Evolutionary conservation across 345 rosid genomes (phyloP), one percentile per base, ranked within the genome.

Genomic region (Ceriops decandra): DNA sequence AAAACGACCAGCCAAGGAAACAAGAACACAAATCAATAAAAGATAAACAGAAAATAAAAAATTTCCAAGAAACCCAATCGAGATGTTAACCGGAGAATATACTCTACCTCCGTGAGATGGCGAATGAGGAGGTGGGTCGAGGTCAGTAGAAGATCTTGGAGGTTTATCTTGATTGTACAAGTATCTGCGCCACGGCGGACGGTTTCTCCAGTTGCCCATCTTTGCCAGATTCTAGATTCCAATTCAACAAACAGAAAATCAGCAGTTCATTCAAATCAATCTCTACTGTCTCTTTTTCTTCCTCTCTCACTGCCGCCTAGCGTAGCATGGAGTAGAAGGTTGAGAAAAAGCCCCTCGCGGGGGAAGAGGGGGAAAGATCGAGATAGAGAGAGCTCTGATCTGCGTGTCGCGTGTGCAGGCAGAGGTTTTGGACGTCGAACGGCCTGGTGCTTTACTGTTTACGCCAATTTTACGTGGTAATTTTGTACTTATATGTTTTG

Each of bases 121-220:
- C 28, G 59, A 56, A 56, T 56, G 28, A 64, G 52, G 20, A 17
- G 62, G 54, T 26, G 20, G 9, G 5, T 53, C 31, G 21, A 38
- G 66, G 60, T 69, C 22, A 46, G 64, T 61, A 22, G 71, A 65
- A 2, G 65, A 35, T 22, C 57, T 49, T 8, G 63, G 57, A 53
- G 58, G 58, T 60, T 4, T 70, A 35, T 65, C 46, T 56, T 49
- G 69, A 1, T 49, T 30, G 60, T 57, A 52, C 21, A 38, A 53
- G 51, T 53, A 69, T 59, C 79, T 52, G 31, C 71, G 77, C 2
- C 68, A 72, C 5, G 72, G 62, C 20, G 72, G 62, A 6, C 78
- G 74, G 27, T 69, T 59, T 38, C 57, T 69, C 79, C 79, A 75
- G 26, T 75, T 75, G 7, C 74, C 79, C 74, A 75, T 75, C 16